Evolutionary conservation across 1,284 basidiomycete genomes (phyloP).

Genomic region (Puccinia coronata): DNA sequence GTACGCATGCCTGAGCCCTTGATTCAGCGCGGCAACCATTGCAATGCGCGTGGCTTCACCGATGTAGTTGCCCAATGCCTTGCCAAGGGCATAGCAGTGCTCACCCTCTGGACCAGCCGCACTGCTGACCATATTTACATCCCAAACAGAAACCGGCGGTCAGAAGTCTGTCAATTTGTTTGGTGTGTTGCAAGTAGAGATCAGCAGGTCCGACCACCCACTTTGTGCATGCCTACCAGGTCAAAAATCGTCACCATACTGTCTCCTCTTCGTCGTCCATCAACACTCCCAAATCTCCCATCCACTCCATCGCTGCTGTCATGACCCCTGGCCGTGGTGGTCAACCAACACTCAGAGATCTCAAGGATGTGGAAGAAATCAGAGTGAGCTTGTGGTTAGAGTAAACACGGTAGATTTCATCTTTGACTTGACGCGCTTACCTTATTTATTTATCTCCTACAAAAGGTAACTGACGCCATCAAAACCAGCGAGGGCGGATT

Average conservation of each 20-base stretch:
- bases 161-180: too few species aligned
- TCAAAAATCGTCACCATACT: slow-evolving; percentile 15
- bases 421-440: background rate
- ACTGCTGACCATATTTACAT: too few species aligned
- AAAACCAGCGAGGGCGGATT: slow-evolving; percentile 85
- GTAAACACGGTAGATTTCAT: too few species aligned
- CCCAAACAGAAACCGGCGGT: too few species aligned
- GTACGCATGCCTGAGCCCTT: too few species aligned
- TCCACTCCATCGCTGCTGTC: slow-evolving; percentile 30
- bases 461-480: slow-evolving; percentile 85
- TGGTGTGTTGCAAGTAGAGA: too few species aligned
- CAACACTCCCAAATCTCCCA: slow-evolving; percentile 8
- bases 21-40: too few species aligned
- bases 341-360: slow-evolving; percentile 43
- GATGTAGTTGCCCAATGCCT: too few species aligned
- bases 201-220: slow-evolving; percentile 2
- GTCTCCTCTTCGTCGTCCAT: slow-evolving; percentile 15
- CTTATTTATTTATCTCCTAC: background rate
- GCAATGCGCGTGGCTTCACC: too few species aligned
- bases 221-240: slow-evolving; percentile 30
- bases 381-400: slow-evolving; percentile 15
- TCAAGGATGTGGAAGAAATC: slow-evolving; percentile 48
- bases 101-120: too few species aligned
- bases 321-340: slow-evolving; percentile 40
- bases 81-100: too few species aligned